Percentiles rank a stretch among this genome's conserved stretches.
phyloP scores from a whole-genome alignment of 2,329 filamentous ascomycete species.

The Trichoderma endophyticum region DNA sequence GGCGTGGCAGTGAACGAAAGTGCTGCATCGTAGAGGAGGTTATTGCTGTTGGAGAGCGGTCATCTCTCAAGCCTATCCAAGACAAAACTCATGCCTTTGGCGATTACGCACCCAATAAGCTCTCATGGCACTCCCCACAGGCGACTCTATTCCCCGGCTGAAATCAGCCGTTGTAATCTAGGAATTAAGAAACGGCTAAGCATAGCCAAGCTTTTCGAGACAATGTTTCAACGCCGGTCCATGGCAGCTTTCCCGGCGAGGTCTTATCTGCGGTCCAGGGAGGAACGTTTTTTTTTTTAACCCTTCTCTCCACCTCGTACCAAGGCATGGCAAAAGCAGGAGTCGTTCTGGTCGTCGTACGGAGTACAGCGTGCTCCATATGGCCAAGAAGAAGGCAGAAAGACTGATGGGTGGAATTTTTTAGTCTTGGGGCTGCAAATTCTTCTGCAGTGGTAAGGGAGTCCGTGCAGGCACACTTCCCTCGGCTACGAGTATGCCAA shows the following conservation, averaged over 20 bases:
- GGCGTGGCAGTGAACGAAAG: not conserved
- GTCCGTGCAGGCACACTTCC: not conserved
- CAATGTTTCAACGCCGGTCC: not conserved
- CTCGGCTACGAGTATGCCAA: not conserved
- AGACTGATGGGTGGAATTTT: not conserved
- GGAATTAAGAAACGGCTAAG: not conserved
- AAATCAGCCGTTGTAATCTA: not conserved
- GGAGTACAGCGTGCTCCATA: not conserved
- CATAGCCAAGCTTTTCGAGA: not conserved
- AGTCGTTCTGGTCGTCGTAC: not conserved
- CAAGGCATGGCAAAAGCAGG: not conserved
- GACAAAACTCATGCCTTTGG: not conserved
- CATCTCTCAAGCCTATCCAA: not conserved
- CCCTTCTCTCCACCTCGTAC: not conserved
- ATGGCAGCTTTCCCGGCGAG: constrained; percentile 2
- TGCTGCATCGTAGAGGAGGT: not conserved
- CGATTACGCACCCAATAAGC: not conserved
- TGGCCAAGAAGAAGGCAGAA: not conserved
- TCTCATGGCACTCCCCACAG: not conserved
- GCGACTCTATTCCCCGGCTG: not conserved
- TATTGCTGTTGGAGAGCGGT: not conserved
- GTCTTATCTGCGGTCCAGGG: not conserved
- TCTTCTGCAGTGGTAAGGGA: not conserved
- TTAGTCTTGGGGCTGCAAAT: not conserved
- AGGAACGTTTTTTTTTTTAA: not conserved